Conservation (phyloP, 106 monocot genomes). For the Posidonia australis region DNA sequence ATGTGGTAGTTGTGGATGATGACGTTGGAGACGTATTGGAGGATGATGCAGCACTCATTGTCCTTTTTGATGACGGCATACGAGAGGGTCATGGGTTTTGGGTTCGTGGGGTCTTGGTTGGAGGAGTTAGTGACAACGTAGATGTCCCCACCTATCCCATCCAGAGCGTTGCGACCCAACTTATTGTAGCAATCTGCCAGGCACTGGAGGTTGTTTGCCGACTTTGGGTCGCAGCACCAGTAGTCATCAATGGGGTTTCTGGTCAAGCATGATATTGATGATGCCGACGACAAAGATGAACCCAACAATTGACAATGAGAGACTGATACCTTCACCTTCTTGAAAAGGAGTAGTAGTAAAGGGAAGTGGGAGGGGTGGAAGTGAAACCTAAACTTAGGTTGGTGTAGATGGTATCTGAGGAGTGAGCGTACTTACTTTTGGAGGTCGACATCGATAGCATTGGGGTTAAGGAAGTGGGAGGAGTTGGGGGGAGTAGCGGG, state of each 20-base stretch:
- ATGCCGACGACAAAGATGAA: no score
- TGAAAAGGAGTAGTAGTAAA: neutral
- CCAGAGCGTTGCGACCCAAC: constrained; percentile 36
- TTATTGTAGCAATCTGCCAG: constrained; percentile 44
- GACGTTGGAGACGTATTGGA: constrained; percentile 50
- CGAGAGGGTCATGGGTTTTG: constrained; percentile 51
- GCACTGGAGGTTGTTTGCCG: constrained; percentile 17
- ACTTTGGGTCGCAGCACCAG: no score
- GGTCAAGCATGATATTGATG: no score
- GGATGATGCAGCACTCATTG: constrained; percentile 48
- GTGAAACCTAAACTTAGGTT: neutral
- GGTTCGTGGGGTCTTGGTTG: constrained; percentile 44
- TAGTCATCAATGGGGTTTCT: no score
- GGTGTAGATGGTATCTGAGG: neutral
- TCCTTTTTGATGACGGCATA: constrained; percentile 46
- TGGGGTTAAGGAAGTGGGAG: neutral
- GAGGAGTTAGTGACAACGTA: constrained; percentile 52
- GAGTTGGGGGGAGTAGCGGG: neutral
- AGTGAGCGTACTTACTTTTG: constrained; percentile 1
- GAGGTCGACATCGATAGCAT: constrained; percentile 9
- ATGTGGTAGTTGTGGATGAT: constrained; percentile 57
- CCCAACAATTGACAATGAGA: neutral
- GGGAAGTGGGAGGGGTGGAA: no score
- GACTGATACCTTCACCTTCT: constrained; percentile 5
- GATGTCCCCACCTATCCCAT: constrained; percentile 40